Evolutionary conservation across 164 flowering plant species (phyloP), one percentile per base, ranked within the genome.

Genomic region (Magnolia kwangsiensis): DNA sequence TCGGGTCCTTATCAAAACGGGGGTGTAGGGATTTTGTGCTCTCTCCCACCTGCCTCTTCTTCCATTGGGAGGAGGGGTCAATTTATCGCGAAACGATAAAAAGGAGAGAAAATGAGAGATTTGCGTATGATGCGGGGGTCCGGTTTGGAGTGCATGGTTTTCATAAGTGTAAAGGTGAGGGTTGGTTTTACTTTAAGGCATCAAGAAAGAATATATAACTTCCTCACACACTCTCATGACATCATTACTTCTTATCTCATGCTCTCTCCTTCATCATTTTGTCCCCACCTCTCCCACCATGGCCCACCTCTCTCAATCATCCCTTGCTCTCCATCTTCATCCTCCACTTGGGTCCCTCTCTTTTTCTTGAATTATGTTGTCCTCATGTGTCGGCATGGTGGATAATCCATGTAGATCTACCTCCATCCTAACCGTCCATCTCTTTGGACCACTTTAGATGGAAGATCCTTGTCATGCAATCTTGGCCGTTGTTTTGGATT

Each of bases 181-280:
- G 67, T 20, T 64, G 24, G 67, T 64, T 64, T n/a, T 64, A n/a
- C 21, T 21, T 64, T 64, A 13, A 3, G 9, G 61, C 61, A 11
- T 11, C 18, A 55, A 37, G 21, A 4, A 29, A 68, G 8, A 68
- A 31, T 14, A 0, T 0, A 65, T 65, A 65, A 65, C 11, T 65
- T 23, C 31, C 19, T 21, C 68, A 65, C 71, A 27, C 71, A 68
- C 71, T 68, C 49, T 6, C 50, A 29, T 31, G 71, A 64, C 29
- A 68, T 68, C 50, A 68, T 68, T 68, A 51, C 71, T 29, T 8
- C 71, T 37, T 9, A 14, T 68, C 71, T 68, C 71, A 68, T 68
- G 71, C 71, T 37, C 71, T 14, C 50, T 19, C 13, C 29, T 31
- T 31, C 71, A 68, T 68, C 49, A 68, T 68, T 68, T 68, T 68